A percentile compares a stretch with the other conserved stretches of the same genome.
Conservation (phyloP, 169 alveolate genomes). For the Cryptosporidium tyzzeri region DNA sequence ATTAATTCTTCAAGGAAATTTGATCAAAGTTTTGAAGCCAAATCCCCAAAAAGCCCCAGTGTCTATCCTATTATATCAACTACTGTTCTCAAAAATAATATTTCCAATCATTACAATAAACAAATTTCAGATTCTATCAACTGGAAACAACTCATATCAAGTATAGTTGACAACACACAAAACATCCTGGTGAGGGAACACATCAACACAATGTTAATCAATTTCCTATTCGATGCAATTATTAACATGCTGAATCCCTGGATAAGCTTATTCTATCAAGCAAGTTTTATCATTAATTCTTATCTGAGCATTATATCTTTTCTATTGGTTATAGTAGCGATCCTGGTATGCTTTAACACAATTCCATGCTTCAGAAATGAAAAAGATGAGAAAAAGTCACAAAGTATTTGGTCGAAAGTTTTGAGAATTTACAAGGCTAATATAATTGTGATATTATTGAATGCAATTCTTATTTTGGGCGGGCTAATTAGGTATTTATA, state of each 20-base stretch:
- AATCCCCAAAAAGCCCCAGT: background rate
- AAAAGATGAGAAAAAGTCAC: background rate
- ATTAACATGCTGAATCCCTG: slow-evolving; percentile 30
- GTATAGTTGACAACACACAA: slow-evolving; percentile 26
- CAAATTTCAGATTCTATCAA: slow-evolving; percentile 13
- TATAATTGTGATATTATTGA: slow-evolving; percentile 27
- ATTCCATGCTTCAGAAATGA: slow-evolving; percentile 65
- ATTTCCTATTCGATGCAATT: slow-evolving; percentile 25
- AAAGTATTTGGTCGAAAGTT: slow-evolving; percentile 14
- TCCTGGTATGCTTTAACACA: slow-evolving; percentile 41
- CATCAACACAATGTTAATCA: slow-evolving; percentile 49
- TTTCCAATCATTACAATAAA: background rate
- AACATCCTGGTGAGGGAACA: slow-evolving; percentile 47
- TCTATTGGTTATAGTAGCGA: slow-evolving; percentile 29
- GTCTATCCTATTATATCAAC: background rate
- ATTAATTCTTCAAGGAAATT: slow-evolving; percentile 5
- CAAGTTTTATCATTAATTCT: slow-evolving; percentile 56
- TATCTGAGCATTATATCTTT: slow-evolving; percentile 38
- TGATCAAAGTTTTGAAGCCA: background rate
- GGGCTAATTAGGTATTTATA: slow-evolving; percentile 35
- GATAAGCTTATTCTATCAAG: slow-evolving; percentile 51
- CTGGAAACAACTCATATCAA: slow-evolving; percentile 37
- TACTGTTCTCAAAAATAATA: background rate
- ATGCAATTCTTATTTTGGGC: slow-evolving; percentile 48
- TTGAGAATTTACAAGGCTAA: slow-evolving; percentile 31